Percentiles rank a stretch among this genome's conserved stretches.
phyloP scores from a whole-genome alignment of 2,329 filamentous ascomycete species.

The Aspergillus pseudoterreus region DNA sequence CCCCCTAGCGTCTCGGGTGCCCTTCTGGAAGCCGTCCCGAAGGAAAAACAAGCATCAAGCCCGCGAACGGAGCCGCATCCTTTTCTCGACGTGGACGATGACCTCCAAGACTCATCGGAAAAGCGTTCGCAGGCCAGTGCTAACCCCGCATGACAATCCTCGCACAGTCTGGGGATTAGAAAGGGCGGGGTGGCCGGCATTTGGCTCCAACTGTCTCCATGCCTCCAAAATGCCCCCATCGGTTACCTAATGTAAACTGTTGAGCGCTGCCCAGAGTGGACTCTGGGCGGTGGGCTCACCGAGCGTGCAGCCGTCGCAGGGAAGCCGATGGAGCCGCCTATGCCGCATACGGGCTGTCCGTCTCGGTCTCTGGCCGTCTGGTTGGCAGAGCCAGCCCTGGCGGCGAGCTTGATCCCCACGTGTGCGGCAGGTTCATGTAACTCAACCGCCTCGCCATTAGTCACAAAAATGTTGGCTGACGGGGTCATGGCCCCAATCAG shows the following conservation, averaged over 20 bases:
- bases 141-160: not conserved
- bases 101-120: too few species aligned
- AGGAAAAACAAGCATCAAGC: not conserved
- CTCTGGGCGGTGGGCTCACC: not conserved
- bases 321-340: not conserved
- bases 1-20: not conserved
- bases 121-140: not conserved
- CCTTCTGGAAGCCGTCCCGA: not conserved
- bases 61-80: not conserved
- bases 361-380: not conserved
- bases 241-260: not conserved
- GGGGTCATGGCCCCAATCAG: not conserved
- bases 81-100: too few species aligned
- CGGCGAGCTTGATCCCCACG: not conserved
- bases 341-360: not conserved
- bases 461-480: not conserved
- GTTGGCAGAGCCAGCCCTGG: not conserved
- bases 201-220: not conserved
- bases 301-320: not conserved
- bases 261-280: not conserved
- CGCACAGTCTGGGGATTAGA: not conserved
- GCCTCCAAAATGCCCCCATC: not conserved
- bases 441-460: not conserved
- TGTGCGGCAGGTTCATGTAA: not conserved
- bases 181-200: not conserved